Conservation (phyloP, 1,284 basidiomycete genomes). For the Grifola frondosa region DNA sequence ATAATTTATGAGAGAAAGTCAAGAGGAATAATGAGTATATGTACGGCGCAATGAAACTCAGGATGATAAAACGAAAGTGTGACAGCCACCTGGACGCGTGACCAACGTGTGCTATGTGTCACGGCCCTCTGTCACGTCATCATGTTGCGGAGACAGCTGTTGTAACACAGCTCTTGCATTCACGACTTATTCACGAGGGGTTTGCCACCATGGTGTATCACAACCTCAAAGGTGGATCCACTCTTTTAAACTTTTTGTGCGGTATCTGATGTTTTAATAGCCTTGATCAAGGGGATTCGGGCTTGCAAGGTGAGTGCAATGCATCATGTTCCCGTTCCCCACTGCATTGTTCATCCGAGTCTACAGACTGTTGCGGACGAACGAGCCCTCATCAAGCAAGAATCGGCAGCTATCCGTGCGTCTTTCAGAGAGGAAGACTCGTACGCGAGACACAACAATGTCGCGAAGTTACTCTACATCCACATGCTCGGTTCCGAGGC, state of each 20-base stretch:
- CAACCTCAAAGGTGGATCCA: conserved; percentile 81
- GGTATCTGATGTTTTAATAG: conserved; percentile 41
- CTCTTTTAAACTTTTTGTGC: background rate
- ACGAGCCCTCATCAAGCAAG: conserved; percentile 95
- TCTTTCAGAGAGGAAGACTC: conserved; percentile 98
- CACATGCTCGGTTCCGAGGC: conserved; percentile 99
- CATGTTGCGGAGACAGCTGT: too few species aligned
- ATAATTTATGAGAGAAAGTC: background rate
- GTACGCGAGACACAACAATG: conserved; percentile 92
- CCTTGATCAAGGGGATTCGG: conserved; percentile 92
- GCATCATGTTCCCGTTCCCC: conserved; percentile 13
- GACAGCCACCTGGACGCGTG: conserved; percentile 1
- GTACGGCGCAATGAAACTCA: too few species aligned
- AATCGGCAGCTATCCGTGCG: conserved; percentile 96
- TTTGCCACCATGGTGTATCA: conserved; percentile 70
- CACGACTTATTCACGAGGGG: conserved; percentile 4
- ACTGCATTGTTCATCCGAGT: conserved; percentile 27
- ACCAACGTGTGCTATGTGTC: background rate
- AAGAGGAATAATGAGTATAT: conserved; percentile 4
- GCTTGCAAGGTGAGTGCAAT: conserved; percentile 75
- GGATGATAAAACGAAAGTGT: too few species aligned
- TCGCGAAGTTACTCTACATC: conserved; percentile 98
- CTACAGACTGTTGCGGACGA: conserved; percentile 98
- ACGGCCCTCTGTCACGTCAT: background rate
- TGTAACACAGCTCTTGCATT: too few species aligned